Evolutionary conservation across 75 land plant species (phyloP), one percentile per base, ranked within the genome.

Genomic region (Gnetum montanum): DNA sequence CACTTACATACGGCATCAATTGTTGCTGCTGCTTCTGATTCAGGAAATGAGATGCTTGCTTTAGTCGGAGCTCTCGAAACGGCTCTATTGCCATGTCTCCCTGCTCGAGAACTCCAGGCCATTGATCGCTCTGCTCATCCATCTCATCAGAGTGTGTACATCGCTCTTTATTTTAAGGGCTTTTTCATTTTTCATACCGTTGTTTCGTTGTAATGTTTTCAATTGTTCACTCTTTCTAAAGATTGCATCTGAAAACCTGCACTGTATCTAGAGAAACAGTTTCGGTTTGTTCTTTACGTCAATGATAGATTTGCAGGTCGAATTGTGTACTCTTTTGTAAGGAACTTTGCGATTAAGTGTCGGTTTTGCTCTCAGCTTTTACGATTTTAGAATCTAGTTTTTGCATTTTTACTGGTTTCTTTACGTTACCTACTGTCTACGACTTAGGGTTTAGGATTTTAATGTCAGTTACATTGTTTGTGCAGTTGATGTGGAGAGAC

Each of bases 41-140:
- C 18, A 37, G n/a, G 46, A 44, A 86, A 79, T 12, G 88, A 83
- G 40, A 75, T 90, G 68, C 72, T 74, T 24, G 51, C 61, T 3
- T 79, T 66, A 27, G 92, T 95, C 43, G 60, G 73, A 37, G 85
- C 97, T 1, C 33, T 95, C 60, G 99, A 95, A 51, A 75, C 97
- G 20, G 85, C 93, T 27, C 49, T 90, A 61, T 78, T 95, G 31
- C 92, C 99, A 18, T 95, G 99, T 71, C 68, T 95, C 37, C 99
- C 99, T 20, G 99, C 99, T 0, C 64, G 97, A 38, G 99, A 95
- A 70, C 97, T 95, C 46, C 99, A 95, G 66, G 96, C 99, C 2
- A 82, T 88, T 4, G 99, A 95, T 50, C 97, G 99, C 40, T 90
- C 99, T 20, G 74, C 86, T 6, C 88, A 90, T 49, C 84, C 97